Evolutionary conservation across 805 yeast species (phyloP), one percentile per base, ranked within the genome.

Genomic region (Candida germanica): DNA sequence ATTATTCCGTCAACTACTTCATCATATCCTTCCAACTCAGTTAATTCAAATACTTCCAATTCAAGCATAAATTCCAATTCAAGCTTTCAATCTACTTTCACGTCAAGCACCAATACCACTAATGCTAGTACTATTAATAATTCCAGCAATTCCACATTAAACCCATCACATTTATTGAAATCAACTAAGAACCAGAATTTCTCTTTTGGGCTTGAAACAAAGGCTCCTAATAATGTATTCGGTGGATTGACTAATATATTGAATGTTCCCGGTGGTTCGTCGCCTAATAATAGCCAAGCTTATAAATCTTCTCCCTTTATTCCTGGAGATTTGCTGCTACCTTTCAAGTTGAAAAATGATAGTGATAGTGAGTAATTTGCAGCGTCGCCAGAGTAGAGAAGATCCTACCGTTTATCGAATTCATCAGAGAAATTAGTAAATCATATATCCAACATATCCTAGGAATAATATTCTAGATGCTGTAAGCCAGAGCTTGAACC

Each of bases 81-180:
- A 6, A 33, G 31, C 22, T 13, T 23, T 9, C 23, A 34, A 10
- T 26, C 28, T 5, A 33, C 18, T 24, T 26, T 11, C 26, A 30
- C 26, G 7, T 3, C 9, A 3, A 21, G 26, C 10, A 14, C 33
- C 14, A 22, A 21, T 12, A 22, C 33, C 20, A 27, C 17, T 7
- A 29, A 10, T 10, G 4, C 18, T 8, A 22, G 26, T 16, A 15
- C 28, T 5, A n/a, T n/a, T 7, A 20, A 10, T 20, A 25, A 24
- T 6, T 25, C 37, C n/a, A 34, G 21, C 32, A 17, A 19, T 34
- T 32, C 28, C 10, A 57, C 63, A 4, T 37, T 58, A 18, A 58
- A 56, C 36, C 62, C 63, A 10, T 52, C 60, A 3, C 50, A 53
- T 33, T 38, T 56, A 17, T 38, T 54, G 26, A 55, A 54, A 26